Evolutionary conservation across 2,329 filamentous ascomycete species (phyloP), one percentile per base, ranked within the genome.

Genomic region (Leptographium wingfieldii): DNA sequence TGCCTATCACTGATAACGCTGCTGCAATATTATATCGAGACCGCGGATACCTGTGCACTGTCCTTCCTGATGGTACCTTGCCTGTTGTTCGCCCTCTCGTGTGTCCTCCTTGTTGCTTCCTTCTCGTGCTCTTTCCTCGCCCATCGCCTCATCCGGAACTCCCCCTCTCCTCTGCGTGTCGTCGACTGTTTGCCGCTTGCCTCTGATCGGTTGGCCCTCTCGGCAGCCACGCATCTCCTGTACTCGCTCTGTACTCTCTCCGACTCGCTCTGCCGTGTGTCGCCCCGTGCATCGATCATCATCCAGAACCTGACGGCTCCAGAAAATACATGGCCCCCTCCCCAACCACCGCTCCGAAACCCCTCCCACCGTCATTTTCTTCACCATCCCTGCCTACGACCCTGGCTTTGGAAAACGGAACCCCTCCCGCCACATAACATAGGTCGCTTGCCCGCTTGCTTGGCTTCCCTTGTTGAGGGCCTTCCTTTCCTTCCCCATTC

Each of bases 261-360:
- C 4, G 33, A 43, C 54, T 55, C 55, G 35, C 38, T 46, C 29
- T 22, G 5, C 12, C 9, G n/a, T 22, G 55, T 43, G 52, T 38
- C 52, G 31, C 25, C 22, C 55, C 27, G 40, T 57, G 40, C 40
- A 57, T 57, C 55, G 40, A 56, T 56, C 43, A 46, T 5, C 55
- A 56, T 56, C 56, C 56, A 55, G 33, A 14, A 54, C 54, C 54
- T 31, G 56, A 35, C 56, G 46, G 46, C 51, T 35, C 48, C 56
- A 49, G 43, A 27, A 35, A 22, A 51, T 51, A 25, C 48, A 51
- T 52, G 25, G 22, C 49, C 19, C 22, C 55, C 55, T 29, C 56
- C 56, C 56, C 56, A 59, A 54, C 57, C 57, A 54, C 57, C 56
- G 31, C 57, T 46, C 57, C 57, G 51, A 55, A 58, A 59, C 57